A percentile compares a stretch with the other conserved stretches of the same genome.
phyloP scores from a whole-genome alignment of 1,284 basidiomycete genomes.

The Phylloboletellus chloephorus region DNA sequence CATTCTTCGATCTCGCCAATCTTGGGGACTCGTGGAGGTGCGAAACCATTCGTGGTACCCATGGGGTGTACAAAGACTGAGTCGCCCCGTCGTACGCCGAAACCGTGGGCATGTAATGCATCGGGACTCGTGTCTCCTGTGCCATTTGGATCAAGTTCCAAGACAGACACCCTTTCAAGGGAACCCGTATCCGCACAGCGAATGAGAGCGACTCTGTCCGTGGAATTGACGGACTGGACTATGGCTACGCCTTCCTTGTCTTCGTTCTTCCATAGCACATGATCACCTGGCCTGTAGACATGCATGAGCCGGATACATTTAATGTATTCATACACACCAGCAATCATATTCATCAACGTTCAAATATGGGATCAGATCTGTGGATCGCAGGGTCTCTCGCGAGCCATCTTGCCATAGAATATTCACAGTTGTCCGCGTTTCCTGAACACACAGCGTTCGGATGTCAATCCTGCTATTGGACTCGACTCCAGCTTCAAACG shows the following conservation, averaged over 20 bases:
- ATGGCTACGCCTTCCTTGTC: slow-evolving; percentile 64
- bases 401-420: slow-evolving; percentile 88
- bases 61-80: slow-evolving; percentile 73
- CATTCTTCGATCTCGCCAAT: slow-evolving; percentile 78
- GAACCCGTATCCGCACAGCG: slow-evolving; percentile 48
- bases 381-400: slow-evolving; percentile 54
- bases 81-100: slow-evolving; percentile 77
- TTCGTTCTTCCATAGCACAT: slow-evolving; percentile 82
- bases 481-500: slow-evolving; percentile 50
- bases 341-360: slow-evolving; percentile 84
- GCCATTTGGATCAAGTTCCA: slow-evolving; percentile 86
- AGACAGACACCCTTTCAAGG: slow-evolving; percentile 69
- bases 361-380: slow-evolving; percentile 72
- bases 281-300: slow-evolving; percentile 77
- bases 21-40: slow-evolving; percentile 60
- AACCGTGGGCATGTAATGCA: slow-evolving; percentile 38
- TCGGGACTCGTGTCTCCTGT: slow-evolving; percentile 44
- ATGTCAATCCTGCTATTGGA: slow-evolving; percentile 44
- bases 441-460: slow-evolving; percentile 57
- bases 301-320: slow-evolving; percentile 4
- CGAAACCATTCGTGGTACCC: slow-evolving; percentile 63
- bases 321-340: slow-evolving; percentile 48
- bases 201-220: slow-evolving; percentile 65
- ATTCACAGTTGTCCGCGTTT: slow-evolving; percentile 65
- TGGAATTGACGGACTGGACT: slow-evolving; percentile 74